Evolutionary conservation across 2,329 filamentous ascomycete species (phyloP).

Genomic region (Stachybotrys chlorohalonatus): DNA sequence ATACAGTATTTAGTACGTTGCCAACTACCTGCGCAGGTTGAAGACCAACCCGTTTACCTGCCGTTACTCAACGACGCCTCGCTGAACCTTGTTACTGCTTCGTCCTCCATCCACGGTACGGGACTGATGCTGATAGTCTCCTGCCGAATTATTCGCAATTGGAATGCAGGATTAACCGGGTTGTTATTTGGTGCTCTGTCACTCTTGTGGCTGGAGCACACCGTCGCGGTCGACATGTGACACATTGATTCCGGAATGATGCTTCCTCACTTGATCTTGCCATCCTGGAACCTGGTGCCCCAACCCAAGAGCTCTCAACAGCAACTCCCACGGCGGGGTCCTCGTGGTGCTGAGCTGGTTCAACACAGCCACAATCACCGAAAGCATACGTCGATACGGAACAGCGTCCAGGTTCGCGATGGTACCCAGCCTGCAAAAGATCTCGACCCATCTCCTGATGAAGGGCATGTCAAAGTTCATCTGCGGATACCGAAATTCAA

Average conservation of each 20-base stretch:
- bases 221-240: constrained; percentile 5
- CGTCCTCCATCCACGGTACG: no score
- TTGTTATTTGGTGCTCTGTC: no score
- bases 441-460: constrained; percentile 11
- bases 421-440: constrained; percentile 7
- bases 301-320: constrained; percentile 5
- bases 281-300: constrained; percentile 9
- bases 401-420: constrained; percentile 5
- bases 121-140: no score
- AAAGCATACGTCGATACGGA: not conserved
- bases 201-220: not conserved
- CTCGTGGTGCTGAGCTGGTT: not conserved
- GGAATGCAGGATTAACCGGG: no score
- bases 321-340: constrained; percentile 5
- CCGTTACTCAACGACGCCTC: no score
- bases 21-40: no score
- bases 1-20: no score
- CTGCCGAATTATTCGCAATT: no score
- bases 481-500: constrained; percentile 16
- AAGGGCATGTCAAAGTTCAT: constrained; percentile 13
- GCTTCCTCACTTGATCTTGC: constrained; percentile 8
- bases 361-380: not conserved
- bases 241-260: constrained; percentile 4
- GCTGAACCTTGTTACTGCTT: no score
- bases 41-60: no score